phyloP scores from a whole-genome alignment of 164 flowering plant genomes.

The Piper betle region DNA sequence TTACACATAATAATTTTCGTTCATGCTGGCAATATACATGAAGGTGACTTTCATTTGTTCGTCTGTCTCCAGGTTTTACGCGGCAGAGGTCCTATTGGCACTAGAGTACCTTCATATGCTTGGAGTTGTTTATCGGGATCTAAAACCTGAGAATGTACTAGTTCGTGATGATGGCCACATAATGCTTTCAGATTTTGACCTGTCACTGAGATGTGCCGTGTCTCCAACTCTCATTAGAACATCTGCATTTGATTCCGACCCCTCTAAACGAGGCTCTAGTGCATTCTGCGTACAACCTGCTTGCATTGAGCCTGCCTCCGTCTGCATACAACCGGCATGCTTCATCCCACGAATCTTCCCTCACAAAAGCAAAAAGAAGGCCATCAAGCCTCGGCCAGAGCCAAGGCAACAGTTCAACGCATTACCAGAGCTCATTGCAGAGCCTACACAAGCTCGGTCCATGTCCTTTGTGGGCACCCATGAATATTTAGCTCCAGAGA shows the following conservation, averaged over 20 bases:
- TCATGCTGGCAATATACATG: background rate
- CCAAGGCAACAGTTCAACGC: conserved; percentile 20
- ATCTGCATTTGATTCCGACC: conserved; percentile 36
- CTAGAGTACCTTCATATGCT: conserved; percentile 94
- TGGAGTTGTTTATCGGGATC: conserved; percentile 84
- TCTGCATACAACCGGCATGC: conserved; percentile 86
- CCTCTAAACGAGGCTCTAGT: conserved; percentile 28
- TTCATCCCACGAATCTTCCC: conserved; percentile 67
- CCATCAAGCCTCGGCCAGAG: conserved; percentile 30
- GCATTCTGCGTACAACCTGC: conserved; percentile 83
- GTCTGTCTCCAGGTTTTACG: conserved; percentile 56
- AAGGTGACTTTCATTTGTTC: conserved; percentile 1
- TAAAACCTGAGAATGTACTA: conserved; percentile 90
- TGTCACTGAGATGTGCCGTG: conserved; percentile 70
- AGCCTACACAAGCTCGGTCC: conserved; percentile 61
- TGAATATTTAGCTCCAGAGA: conserved; percentile 76
- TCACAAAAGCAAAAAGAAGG: conserved; percentile 54
- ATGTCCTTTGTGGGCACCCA: conserved; percentile 84
- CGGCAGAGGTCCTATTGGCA: conserved; percentile 83
- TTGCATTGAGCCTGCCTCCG: conserved; percentile 79
- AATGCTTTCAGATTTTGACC: conserved; percentile 91
- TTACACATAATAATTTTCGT: background rate
- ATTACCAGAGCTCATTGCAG: conserved; percentile 50
- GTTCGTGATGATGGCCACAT: conserved; percentile 95
- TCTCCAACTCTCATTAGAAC: conserved; percentile 67